Conservation (phyloP, 2,329 filamentous ascomycete genomes). For the Fusarium lateritium region DNA sequence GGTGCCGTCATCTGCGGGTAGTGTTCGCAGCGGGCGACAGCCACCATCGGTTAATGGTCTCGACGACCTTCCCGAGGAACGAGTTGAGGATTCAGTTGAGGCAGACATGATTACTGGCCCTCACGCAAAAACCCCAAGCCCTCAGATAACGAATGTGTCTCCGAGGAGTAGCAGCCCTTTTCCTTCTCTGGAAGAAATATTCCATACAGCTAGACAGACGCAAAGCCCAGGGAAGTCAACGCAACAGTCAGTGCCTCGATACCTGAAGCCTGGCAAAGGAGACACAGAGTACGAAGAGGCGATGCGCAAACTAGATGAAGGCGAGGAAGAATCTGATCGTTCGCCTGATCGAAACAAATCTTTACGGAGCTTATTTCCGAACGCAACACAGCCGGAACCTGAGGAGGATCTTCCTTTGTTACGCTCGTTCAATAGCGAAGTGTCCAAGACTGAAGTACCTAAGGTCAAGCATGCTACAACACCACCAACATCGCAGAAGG, state of each 20-base stretch:
- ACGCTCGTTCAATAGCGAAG: conserved; percentile 18
- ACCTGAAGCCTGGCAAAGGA: conserved; percentile 45
- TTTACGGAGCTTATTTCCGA: conserved; percentile 51
- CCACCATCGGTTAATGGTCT: conserved; percentile 60
- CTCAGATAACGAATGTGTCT: conserved; percentile 36
- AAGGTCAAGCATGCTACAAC: conserved; percentile 16
- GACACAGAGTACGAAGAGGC: conserved; percentile 61
- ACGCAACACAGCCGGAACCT: conserved; percentile 51
- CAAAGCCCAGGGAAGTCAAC: conserved; percentile 54
- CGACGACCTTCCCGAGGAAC: conserved; percentile 48
- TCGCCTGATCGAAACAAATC: conserved; percentile 46
- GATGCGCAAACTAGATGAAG: conserved; percentile 60
- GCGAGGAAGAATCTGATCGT: conserved; percentile 49
- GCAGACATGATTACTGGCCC: conserved; percentile 41
- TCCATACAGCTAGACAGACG: conserved; percentile 57
- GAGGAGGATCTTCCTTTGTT: conserved; percentile 7
- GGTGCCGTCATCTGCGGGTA: conserved; percentile 53
- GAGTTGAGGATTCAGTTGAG: conserved; percentile 41
- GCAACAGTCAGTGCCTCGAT: conserved; percentile 45
- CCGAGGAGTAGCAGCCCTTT: conserved; percentile 54
- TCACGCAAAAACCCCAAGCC: conserved; percentile 31
- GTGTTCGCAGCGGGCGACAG: conserved; percentile 65
- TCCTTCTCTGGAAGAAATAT: conserved; percentile 57
- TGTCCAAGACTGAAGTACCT: not conserved
- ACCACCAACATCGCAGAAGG: conserved; percentile 28